A percentile compares a stretch with the other conserved stretches of the same genome.
Conservation (phyloP, 2,329 filamentous ascomycete genomes). For the Alternaria sp. region DNA sequence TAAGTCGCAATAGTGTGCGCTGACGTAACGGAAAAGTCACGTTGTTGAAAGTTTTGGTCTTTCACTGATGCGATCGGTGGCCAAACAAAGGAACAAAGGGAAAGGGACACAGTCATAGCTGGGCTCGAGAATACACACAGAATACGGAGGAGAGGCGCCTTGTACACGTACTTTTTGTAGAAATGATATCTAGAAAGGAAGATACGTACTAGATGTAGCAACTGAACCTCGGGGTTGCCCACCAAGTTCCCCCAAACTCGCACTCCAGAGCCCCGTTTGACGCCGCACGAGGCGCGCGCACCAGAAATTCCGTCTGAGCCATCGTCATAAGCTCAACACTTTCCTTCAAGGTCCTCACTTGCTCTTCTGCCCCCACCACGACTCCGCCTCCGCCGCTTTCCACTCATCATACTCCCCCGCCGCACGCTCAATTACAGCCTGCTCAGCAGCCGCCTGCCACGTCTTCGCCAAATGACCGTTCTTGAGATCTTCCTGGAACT, state of each 20-base stretch:
- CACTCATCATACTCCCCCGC: conserved; percentile 64
- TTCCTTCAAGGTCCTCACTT: conserved; percentile 31
- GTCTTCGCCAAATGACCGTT: conserved; percentile 63
- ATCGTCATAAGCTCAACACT: background rate
- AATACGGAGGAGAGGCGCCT: background rate
- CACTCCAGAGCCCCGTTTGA: too few relatives aligned
- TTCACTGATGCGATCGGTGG: background rate
- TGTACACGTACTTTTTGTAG: background rate
- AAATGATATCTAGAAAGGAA: background rate
- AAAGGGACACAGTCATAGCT: background rate
- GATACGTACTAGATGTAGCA: background rate
- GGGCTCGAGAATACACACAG: too few relatives aligned
- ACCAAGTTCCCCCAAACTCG: background rate
- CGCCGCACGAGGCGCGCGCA: background rate
- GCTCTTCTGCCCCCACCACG: conserved; percentile 64
- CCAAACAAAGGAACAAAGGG: background rate
- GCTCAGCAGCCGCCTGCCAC: conserved; percentile 62
- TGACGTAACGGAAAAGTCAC: background rate
- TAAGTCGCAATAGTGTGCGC: background rate
- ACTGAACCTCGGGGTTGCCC: background rate
- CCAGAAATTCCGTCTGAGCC: background rate
- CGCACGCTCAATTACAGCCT: conserved; percentile 59
- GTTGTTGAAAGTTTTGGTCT: background rate
- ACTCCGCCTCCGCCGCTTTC: conserved; percentile 61
- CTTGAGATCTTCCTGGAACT: conserved; percentile 63